A percentile compares a stretch with the other conserved stretches of the same genome.
These are phyloP conservation scores for Onygenales sp. DNA, from an alignment of 2,329 filamentous ascomycete genomes.

Conservation along the genomic window DNA sequence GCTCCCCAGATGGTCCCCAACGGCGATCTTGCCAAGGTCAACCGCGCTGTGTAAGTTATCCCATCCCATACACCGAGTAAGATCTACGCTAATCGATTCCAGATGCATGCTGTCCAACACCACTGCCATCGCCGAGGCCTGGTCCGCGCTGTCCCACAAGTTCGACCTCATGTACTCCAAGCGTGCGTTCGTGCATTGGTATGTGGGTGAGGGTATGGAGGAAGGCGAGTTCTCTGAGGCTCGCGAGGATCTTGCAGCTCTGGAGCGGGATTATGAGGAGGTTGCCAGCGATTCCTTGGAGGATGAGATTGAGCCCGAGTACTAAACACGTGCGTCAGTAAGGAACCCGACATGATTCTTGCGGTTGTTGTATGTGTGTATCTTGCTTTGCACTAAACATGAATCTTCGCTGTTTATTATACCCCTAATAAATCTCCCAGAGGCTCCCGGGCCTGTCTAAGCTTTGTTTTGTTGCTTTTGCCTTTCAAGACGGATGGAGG, in stretches of 20 bases:
- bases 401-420: background rate
- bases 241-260: conserved; percentile 92
- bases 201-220: conserved; percentile 99
- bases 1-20: conserved; percentile 92
- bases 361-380: background rate
- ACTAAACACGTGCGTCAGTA: conserved; percentile 47
- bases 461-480: too few species aligned
- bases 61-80: conserved; percentile 9
- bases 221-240: conserved; percentile 99
- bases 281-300: conserved; percentile 91
- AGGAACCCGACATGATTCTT: background rate
- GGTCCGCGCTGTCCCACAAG: conserved; percentile 92
- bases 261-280: conserved; percentile 98
- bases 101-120: conserved; percentile 94
- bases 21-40: conserved; percentile 94
- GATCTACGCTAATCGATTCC: conserved; percentile 18
- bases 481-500: too few species aligned
- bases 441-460: too few species aligned
- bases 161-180: conserved; percentile 99
- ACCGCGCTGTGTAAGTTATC: conserved; percentile 82
- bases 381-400: background rate
- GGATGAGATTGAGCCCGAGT: conserved; percentile 81
- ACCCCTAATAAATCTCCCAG: too few species aligned
- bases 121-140: conserved; percentile 95
- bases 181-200: conserved; percentile 99